Percentiles rank a stretch among this genome's conserved stretches.
phyloP scores from a whole-genome alignment of 805 yeast genomes.

The Cephaloascus fragrans region DNA sequence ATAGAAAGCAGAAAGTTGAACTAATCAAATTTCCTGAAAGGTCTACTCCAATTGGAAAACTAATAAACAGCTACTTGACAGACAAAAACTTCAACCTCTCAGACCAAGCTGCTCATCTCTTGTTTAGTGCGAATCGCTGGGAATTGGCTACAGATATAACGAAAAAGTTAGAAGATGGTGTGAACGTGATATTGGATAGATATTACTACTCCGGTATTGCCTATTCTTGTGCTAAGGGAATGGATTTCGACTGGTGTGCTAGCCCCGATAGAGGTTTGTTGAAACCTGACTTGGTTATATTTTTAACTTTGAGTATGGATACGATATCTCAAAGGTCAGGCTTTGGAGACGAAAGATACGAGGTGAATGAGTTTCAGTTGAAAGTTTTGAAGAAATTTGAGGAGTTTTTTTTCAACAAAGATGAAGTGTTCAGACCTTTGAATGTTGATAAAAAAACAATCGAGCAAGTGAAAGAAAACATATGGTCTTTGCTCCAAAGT shows the following conservation, averaged over 20 bases:
- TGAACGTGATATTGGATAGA: conserved; percentile 65
- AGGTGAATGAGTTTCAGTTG: conserved; percentile 61
- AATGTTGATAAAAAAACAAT: conserved; percentile 52
- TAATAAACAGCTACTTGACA: conserved; percentile 66
- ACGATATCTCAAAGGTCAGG: conserved; percentile 50
- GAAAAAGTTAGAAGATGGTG: conserved; percentile 38
- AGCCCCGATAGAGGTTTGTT: conserved; percentile 80
- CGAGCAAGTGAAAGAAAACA: conserved; percentile 38
- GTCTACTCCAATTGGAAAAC: conserved; percentile 67
- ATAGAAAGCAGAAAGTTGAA: conserved; percentile 23
- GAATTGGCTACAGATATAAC: conserved; percentile 49
- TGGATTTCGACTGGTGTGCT: conserved; percentile 68
- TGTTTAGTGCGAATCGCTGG: conserved; percentile 95
- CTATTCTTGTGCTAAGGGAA: conserved; percentile 78
- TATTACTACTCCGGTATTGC: conserved; percentile 92
- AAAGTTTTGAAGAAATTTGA: conserved; percentile 56
- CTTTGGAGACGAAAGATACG: conserved; percentile 94
- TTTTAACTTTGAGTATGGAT: conserved; percentile 49
- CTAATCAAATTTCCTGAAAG: conserved; percentile 83
- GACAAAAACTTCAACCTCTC: conserved; percentile 38
- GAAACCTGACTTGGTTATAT: conserved; percentile 75
- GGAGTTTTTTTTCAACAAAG: conserved; percentile 23
- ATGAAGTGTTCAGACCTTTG: conserved; percentile 27
- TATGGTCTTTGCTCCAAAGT: conserved; percentile 27
- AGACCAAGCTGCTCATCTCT: conserved; percentile 77